These are phyloP conservation scores for Termitomyces sp. DNA, from an alignment of 1,284 basidiomycete genomes.

Conservation along the genomic window DNA sequence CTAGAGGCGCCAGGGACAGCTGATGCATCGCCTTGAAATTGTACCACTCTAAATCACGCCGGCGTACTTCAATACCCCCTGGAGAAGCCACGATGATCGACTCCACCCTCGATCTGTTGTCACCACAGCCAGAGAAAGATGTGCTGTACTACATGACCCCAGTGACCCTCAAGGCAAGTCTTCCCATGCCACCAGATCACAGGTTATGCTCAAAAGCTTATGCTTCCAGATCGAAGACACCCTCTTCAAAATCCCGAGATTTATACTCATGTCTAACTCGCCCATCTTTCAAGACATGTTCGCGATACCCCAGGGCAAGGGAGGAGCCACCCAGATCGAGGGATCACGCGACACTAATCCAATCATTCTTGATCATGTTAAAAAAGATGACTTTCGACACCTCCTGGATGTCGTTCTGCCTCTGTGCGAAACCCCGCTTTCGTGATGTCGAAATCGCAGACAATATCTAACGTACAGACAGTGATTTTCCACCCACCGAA, in stretches of 20 bases:
- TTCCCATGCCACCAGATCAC: not conserved
- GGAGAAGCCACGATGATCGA: too few relatives aligned
- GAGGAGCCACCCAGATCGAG: conserved; percentile 1
- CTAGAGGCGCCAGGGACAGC: not conserved
- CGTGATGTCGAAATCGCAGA: not conserved
- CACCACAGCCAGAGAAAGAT: conserved; percentile 7
- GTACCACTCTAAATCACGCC: not conserved
- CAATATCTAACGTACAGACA: not conserved
- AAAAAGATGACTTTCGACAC: conserved; percentile 18
- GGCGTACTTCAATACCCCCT: not conserved
- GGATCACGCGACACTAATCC: conserved; percentile 9
- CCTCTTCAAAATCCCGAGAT: conserved; percentile 15
- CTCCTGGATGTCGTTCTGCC: conserved; percentile 22
- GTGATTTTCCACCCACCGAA: conserved; percentile 2
- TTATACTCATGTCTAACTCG: conserved; percentile 12
- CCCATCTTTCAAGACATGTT: conserved; percentile 20
- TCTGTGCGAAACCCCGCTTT: conserved; percentile 11
- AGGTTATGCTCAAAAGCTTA: not conserved
- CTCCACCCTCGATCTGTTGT: not conserved
- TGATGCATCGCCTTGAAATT: not conserved
- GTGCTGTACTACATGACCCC: conserved; percentile 11
- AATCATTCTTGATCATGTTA: conserved; percentile 15
- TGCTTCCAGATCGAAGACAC: conserved; percentile 8
- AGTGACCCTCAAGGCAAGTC: conserved; percentile 12
- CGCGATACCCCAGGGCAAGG: conserved; percentile 13